These are phyloP conservation scores for Fusarium nematophilum DNA, from an alignment of 2,329 filamentous ascomycete genomes.

Conservation along the genomic window DNA sequence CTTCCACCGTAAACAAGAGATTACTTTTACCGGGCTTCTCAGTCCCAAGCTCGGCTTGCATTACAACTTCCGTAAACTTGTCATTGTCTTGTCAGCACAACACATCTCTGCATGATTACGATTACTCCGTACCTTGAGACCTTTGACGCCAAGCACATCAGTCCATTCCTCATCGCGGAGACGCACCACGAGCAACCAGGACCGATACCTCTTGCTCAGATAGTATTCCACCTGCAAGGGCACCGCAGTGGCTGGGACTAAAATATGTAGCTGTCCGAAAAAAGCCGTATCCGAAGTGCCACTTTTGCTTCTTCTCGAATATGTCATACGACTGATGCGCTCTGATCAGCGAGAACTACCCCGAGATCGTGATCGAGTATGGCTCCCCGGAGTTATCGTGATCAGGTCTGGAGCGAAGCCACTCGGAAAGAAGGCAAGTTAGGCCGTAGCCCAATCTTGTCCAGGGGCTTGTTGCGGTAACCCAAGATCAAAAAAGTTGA, in stretches of 20 bases:
- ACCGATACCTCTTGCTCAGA: neutral
- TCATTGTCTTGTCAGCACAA: neutral
- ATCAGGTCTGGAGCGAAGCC: too few species aligned
- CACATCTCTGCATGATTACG: too few species aligned
- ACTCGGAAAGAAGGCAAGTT: too few species aligned
- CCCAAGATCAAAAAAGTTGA: too few species aligned
- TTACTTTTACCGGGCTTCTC: neutral
- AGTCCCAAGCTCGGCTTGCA: neutral
- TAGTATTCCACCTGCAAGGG: neutral
- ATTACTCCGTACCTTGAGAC: neutral
- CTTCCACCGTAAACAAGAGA: neutral
- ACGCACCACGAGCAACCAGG: neutral
- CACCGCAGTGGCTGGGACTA: neutral
- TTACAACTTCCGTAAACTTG: neutral
- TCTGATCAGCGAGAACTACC: too few species aligned
- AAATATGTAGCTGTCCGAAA: neutral
- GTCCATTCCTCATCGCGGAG: neutral
- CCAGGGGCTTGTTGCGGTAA: too few species aligned
- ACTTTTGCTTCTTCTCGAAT: too few species aligned
- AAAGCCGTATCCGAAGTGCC: neutral
- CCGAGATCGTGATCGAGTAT: too few species aligned
- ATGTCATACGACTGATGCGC: too few species aligned
- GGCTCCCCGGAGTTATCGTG: too few species aligned
- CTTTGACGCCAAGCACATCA: neutral
- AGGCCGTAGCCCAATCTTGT: too few species aligned